phyloP scores from a whole-genome alignment of 2,329 filamentous ascomycete species.

The Fusarium fujikuroi region DNA sequence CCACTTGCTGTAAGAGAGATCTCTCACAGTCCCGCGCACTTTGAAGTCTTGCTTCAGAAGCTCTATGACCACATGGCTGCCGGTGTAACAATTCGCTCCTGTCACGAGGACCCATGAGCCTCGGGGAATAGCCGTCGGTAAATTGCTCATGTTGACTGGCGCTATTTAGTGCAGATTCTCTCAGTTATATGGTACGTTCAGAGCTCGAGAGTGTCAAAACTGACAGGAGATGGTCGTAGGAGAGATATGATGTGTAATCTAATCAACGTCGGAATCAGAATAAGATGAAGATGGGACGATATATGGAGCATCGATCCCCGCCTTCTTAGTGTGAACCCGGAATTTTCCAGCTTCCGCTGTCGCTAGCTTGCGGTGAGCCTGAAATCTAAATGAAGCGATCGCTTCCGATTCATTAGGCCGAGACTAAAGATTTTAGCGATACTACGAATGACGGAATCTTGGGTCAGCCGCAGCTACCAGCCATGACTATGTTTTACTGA shows the following conservation, averaged over 20 bases:
- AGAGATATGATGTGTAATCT: background rate
- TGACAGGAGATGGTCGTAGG: background rate
- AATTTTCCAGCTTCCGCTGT: conserved; percentile 1
- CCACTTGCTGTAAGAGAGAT: conserved; percentile 32
- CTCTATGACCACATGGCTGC: conserved; percentile 36
- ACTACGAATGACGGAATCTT: background rate
- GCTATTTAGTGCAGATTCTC: accelerated
- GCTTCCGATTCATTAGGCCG: background rate
- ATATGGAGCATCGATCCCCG: background rate
- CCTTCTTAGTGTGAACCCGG: background rate
- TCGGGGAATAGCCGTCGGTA: conserved; percentile 30
- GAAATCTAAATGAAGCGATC: conserved; percentile 10
- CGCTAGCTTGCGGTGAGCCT: conserved; percentile 20
- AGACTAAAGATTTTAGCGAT: conserved; percentile 4
- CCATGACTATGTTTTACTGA: accelerated
- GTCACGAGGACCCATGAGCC: conserved; percentile 40
- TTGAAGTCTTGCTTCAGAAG: conserved; percentile 34
- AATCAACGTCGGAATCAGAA: background rate
- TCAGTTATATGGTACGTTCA: accelerated
- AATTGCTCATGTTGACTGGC: background rate
- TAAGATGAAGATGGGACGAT: conserved; percentile 3
- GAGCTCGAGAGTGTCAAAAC: accelerated
- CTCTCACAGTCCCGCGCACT: conserved; percentile 34
- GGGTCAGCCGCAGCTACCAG: background rate
- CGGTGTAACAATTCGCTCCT: conserved; percentile 35